These are phyloP conservation scores for Clavispora phyllophila DNA, from an alignment of 805 yeast genomes.

Conservation along the genomic window DNA sequence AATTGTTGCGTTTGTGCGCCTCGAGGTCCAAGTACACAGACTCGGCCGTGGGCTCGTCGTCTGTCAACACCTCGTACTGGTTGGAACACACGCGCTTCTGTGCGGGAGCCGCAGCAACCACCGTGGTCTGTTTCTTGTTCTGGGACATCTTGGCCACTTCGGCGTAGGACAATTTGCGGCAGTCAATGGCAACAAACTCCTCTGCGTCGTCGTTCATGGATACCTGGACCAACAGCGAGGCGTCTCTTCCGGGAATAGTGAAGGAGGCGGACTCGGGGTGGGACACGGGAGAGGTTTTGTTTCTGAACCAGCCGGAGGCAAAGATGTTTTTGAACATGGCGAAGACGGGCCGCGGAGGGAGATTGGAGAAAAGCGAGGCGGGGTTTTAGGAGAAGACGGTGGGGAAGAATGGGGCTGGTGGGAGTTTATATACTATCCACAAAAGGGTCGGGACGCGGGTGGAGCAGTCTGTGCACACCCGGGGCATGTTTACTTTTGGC, in stretches of 20 bases:
- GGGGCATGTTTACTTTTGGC: neutral
- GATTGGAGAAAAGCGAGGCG: neutral
- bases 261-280: constrained; percentile 23
- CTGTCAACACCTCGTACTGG: constrained; percentile 14
- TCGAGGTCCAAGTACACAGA: constrained; percentile 7
- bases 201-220: constrained; percentile 32
- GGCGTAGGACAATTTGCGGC: constrained; percentile 37
- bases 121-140: constrained; percentile 17
- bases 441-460: neutral
- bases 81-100: constrained; percentile 9
- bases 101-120: constrained; percentile 7
- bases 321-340: constrained; percentile 10
- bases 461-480: neutral
- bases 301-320: constrained; percentile 12
- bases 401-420: neutral
- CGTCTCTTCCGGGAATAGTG: constrained; percentile 24
- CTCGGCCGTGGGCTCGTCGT: constrained; percentile 10
- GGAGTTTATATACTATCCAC: constrained; percentile 1
- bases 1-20: constrained; percentile 15
- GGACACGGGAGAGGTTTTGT: constrained; percentile 4
- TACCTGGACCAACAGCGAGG: constrained; percentile 25
- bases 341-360: neutral
- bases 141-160: constrained; percentile 35
- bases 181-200: constrained; percentile 32
- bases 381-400: neutral